Percentiles rank a stretch among this genome's conserved stretches.
phyloP scores from a whole-genome alignment of 1,284 basidiomycete genomes.

The Irpex rosettiformis region DNA sequence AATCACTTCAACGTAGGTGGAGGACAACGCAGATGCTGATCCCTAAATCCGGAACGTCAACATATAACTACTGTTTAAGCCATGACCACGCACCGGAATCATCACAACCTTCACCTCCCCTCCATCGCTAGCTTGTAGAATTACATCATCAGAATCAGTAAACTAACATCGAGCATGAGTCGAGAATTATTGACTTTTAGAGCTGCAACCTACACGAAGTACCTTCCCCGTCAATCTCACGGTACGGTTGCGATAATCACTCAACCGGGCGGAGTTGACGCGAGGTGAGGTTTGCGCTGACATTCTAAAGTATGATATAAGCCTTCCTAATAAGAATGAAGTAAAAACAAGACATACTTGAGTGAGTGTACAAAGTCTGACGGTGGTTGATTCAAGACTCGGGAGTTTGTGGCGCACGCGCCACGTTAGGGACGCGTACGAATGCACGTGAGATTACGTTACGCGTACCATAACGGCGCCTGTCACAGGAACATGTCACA shows the following conservation, averaged over 20 bases:
- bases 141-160: conserved; percentile 31
- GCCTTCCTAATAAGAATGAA: not conserved
- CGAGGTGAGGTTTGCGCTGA: conserved; percentile 49
- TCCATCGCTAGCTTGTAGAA: conserved; percentile 70
- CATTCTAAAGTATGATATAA: conserved; percentile 23
- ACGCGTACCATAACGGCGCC: too few relatives aligned
- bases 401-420: too few relatives aligned
- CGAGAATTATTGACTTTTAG: not conserved
- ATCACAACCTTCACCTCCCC: conserved; percentile 58
- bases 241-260: conserved; percentile 50
- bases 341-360: not conserved
- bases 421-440: too few relatives aligned
- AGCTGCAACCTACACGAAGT: conserved; percentile 44
- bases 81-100: conserved; percentile 14
- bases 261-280: conserved; percentile 62
- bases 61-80: too few relatives aligned
- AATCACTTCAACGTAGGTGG: conserved; percentile 72
- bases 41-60: conserved; percentile 30
- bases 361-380: too few relatives aligned
- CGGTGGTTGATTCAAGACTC: too few relatives aligned
- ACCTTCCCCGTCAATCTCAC: conserved; percentile 76
- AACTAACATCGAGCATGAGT: not conserved
- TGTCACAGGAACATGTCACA: too few relatives aligned
- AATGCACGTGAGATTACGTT: too few relatives aligned
- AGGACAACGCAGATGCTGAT: conserved; percentile 38